Base-by-base conservation (phyloP, 2,329 filamentous ascomycete species). In the Decorospora gaudefroyi region DNA sequence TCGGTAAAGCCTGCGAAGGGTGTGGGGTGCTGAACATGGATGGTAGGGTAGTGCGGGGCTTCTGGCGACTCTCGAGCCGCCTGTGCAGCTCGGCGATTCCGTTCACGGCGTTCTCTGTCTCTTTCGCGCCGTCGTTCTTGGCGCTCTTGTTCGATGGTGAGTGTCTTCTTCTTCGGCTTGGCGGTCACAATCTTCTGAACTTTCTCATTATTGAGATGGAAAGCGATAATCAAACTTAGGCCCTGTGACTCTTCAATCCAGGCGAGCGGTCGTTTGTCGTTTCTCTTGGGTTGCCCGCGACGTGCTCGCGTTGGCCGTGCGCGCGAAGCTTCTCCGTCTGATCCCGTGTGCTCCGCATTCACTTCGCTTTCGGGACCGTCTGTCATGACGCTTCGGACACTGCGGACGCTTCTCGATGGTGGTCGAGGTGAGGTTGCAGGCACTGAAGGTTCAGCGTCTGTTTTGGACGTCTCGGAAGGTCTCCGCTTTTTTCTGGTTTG, bases 1-100 rank as follows among this genome's bases (percentile, higher is more conserved):
- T 96, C 92, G 49, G 87, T 87, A 54, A 96, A 91, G 0, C 88
- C 88, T 59, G 92, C 92, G 64, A 95, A 92, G 1, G 88, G 87
- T 49, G 90, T 86, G 1, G 83, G 83, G 63, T 88, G 91, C 13
- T 62, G 82, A 68, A 72, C 83, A 73, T 70, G 85, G 65, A 70
- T 85, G 65, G 79, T 75, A 42, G 82, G 83, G 55, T 83, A 68
- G 78, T 82, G 64, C 77, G 78, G 26, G 67, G 74, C 47, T 21
- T 76, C 74, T 18, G 64, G 62, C 25, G 75, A 73, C 26, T 71
- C 68, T 35, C 60, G 55, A 6, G 55, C 58, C 19, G 61, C 70
- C 58, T 55, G 72, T 59, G 45, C 79, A 77, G 55, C 76, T 74
- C 53, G 56, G 11, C 75, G 70, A 48, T 77, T 74, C 6, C 75